phyloP scores from a whole-genome alignment of 148 eudicot genomes.

The Chenopodium formosanum region DNA sequence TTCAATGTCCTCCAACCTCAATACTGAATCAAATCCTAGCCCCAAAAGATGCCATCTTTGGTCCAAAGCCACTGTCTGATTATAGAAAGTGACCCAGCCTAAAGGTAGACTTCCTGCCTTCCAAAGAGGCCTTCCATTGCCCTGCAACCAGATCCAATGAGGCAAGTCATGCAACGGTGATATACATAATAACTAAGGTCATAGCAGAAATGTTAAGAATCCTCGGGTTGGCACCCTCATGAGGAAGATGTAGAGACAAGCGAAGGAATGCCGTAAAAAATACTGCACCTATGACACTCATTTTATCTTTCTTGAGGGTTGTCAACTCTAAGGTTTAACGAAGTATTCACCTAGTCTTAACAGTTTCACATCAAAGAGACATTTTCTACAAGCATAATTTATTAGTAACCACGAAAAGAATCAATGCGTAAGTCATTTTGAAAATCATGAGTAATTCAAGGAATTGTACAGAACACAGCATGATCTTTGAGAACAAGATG shows the following conservation, averaged over 20 bases:
- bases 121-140: slow-evolving; percentile 62
- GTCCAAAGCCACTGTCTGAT: slow-evolving; percentile 57
- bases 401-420: background rate
- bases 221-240: too few species aligned
- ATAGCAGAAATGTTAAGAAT: background rate
- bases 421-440: background rate
- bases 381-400: too few species aligned
- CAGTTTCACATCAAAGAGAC: too few species aligned
- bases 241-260: too few species aligned
- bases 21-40: slow-evolving; percentile 59
- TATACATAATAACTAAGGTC: background rate
- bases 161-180: background rate
- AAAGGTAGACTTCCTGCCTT: slow-evolving; percentile 75
- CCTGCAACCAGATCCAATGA: slow-evolving; percentile 45
- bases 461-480: background rate
- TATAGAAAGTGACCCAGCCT: slow-evolving; percentile 94
- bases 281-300: too few species aligned
- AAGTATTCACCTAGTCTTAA: too few species aligned
- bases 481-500: background rate
- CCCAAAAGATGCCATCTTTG: slow-evolving; percentile 82
- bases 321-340: too few species aligned
- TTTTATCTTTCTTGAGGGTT: too few species aligned
- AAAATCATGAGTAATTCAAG: background rate
- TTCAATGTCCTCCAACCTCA: slow-evolving; percentile 49
- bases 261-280: too few species aligned